A percentile compares a stretch with the other conserved stretches of the same genome.
Evolutionary conservation across 495 filamentous ascomycete species (phyloP).

Genomic region (Penicillium waksmanii): DNA sequence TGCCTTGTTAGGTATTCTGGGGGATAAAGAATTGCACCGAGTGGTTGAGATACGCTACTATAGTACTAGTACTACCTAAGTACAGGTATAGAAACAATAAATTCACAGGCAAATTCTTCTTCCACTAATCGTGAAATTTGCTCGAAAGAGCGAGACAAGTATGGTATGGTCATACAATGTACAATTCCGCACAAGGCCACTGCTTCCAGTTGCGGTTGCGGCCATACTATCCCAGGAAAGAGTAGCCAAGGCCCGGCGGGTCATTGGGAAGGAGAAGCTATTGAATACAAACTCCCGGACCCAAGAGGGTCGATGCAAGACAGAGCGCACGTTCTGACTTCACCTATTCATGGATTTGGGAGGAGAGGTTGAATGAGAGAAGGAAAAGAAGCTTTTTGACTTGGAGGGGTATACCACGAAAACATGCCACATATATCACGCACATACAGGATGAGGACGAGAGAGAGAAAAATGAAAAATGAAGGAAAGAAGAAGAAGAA

Average conservation of each 20-base stretch:
- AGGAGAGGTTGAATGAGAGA: constrained; percentile 15
- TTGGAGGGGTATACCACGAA: constrained; percentile 34
- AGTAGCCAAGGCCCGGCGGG: constrained; percentile 2
- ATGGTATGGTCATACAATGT: neutral
- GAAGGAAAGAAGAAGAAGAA: constrained; percentile 5
- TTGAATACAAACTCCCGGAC: constrained; percentile 20
- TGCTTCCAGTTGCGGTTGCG: too few relatives aligned
- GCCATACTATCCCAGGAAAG: neutral
- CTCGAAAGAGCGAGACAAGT: neutral
- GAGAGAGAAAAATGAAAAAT: neutral
- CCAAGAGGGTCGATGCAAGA: constrained; percentile 16
- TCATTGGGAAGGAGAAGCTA: constrained; percentile 5
- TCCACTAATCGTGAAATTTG: neutral
- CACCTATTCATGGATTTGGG: constrained; percentile 20
- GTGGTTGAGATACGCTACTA: too few relatives aligned
- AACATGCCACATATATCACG: constrained; percentile 38
- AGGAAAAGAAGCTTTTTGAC: constrained; percentile 28
- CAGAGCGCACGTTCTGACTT: constrained; percentile 12
- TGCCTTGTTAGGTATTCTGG: too few relatives aligned
- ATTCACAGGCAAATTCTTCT: neutral
- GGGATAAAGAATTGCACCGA: too few relatives aligned
- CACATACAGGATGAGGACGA: constrained; percentile 18
- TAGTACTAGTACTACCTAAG: too few relatives aligned
- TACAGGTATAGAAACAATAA: too few relatives aligned
- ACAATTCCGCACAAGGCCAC: neutral